Base-by-base conservation (phyloP, 805 yeast genomes). In the Pichia californica region DNA sequence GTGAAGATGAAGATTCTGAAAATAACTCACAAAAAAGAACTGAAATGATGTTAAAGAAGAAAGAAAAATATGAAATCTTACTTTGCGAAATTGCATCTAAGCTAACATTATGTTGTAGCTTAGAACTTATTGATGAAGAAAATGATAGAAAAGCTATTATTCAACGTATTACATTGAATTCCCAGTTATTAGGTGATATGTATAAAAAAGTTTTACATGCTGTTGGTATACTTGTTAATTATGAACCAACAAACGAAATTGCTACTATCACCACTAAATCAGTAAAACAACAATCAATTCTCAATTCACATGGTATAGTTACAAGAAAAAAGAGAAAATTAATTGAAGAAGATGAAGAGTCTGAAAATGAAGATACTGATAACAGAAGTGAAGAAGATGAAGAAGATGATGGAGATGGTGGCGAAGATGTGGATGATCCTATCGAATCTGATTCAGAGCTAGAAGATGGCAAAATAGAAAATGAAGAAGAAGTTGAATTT, bases 141-240 rank as follows among this genome's bases (percentile, higher is more conserved):
- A 35, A 31, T 10, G 38, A 33, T 20, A 15, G 31, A 7, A 4
- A 13, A 54, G 7, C 20, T 48, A 2, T 27, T 38, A 7, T 14
- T 11, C 15, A 36, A n/a, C 53, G 66, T 50, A 31, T 63, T 31
- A 31, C 41, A 7, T 43, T 58, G 28, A 64, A 64, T 45, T 45
- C 47, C 13, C 38, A 44, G 6, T 36, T 39, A 1, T 46, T 64
- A 23, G 63, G 64, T 2, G 28, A 39, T 5, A 37, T 58, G 25
- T 59, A 41, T 37, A 34, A 19, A 3, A 45, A 33, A 11, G 42
- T 46, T 7, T 28, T 49, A 18, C 10, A n/a, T 18, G 41, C 43
- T 11, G 41, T 44, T 5, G 46, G 43, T 7, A 20, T 33, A 3
- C 25, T 49, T 5, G 35, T 19, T 14, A 16, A 30, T 16, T 14